Evolutionary conservation across 2,329 filamentous ascomycete genomes (phyloP).

Genomic region (Hypoxylon sp.): DNA sequence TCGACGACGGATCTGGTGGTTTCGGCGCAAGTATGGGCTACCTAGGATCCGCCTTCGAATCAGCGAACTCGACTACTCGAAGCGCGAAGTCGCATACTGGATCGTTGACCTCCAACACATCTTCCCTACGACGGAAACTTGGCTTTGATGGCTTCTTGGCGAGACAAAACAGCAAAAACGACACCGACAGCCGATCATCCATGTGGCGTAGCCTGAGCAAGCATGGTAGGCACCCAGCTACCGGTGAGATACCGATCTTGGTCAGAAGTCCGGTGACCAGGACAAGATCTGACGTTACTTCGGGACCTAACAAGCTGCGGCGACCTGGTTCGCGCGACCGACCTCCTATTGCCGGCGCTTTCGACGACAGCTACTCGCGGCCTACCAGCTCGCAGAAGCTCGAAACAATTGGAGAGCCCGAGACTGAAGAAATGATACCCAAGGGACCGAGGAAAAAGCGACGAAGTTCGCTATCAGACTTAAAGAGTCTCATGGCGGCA

Average conservation of each 20-base stretch:
- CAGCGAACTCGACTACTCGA: constrained; percentile 65
- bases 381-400: constrained; percentile 66
- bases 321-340: constrained; percentile 66
- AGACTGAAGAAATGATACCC: constrained; percentile 50
- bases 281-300: constrained; percentile 79
- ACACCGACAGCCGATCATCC: constrained; percentile 74
- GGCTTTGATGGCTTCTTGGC: constrained; percentile 79
- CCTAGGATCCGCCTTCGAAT: constrained; percentile 61
- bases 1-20: constrained; percentile 64
- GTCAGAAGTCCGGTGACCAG: constrained; percentile 73
- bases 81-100: constrained; percentile 70
- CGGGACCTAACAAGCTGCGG: constrained; percentile 58
- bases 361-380: constrained; percentile 62
- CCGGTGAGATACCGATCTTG: constrained; percentile 68
- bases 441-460: constrained; percentile 76
- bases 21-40: constrained; percentile 52
- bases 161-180: constrained; percentile 80
- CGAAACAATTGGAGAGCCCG: constrained; percentile 67
- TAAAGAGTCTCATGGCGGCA: constrained; percentile 73
- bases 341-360: constrained; percentile 67
- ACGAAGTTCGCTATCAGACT: constrained; percentile 89
- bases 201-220: constrained; percentile 92
- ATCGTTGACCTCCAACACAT: constrained; percentile 84
- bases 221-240: constrained; percentile 67
- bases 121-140: constrained; percentile 84